Evolutionary conservation across 75 land plant genomes (phyloP).

Genomic region (Isoetes taiwanensis): DNA sequence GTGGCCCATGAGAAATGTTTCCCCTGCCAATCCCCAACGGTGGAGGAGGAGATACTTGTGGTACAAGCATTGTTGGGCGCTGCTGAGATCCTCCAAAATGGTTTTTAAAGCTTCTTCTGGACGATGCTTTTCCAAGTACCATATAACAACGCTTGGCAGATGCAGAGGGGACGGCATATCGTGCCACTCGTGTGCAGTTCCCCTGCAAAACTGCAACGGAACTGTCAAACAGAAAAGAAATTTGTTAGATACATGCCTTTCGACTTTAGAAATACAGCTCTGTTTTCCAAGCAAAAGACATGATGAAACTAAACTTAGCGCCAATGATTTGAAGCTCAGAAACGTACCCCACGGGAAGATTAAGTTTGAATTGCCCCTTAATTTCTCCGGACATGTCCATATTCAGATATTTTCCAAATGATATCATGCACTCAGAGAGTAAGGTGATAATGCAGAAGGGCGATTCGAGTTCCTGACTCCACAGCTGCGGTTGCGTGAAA

Average conservation of each 20-base stretch:
- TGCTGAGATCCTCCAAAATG: neutral
- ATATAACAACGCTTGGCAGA: neutral
- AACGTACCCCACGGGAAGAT: neutral
- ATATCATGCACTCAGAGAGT: neutral
- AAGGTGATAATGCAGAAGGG: slow-evolving; percentile 1
- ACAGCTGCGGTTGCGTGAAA: neutral
- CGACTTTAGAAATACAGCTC: too few species aligned
- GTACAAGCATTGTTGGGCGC: neutral
- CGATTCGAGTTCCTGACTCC: neutral
- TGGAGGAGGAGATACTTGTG: neutral
- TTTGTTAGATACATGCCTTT: too few species aligned
- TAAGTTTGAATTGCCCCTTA: neutral
- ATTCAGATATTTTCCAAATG: neutral
- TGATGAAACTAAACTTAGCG: too few species aligned
- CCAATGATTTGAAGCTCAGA: too few species aligned
- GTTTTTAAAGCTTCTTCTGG: neutral
- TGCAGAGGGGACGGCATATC: neutral
- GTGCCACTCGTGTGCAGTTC: neutral
- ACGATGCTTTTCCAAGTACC: neutral
- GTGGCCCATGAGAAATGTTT: neutral
- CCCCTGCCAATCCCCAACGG: neutral
- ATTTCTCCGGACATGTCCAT: neutral
- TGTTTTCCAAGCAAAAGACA: too few species aligned
- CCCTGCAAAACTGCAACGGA: neutral
- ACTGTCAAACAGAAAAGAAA: neutral